Evolutionary conservation across 192 early-diverging fungal genomes (phyloP).

Genomic region (Umbelopsis vinacea): DNA sequence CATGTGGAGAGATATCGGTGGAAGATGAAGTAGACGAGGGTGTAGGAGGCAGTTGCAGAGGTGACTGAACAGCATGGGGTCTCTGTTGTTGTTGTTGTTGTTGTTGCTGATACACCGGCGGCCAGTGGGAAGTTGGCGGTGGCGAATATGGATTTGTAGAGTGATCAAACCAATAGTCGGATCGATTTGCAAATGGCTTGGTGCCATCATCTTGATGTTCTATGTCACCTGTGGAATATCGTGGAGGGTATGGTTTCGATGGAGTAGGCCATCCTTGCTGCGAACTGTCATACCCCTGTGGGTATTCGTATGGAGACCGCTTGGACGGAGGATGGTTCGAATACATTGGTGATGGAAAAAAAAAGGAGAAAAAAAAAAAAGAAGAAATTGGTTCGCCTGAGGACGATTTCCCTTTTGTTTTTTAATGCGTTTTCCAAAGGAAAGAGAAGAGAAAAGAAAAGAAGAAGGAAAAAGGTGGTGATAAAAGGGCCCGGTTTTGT

Average conservation of each 20-base stretch:
- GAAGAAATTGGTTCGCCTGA: no score
- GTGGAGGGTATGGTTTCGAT: background rate
- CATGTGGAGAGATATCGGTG: constrained; percentile 14
- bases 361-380: no score
- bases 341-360: background rate
- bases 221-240: background rate
- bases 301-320: constrained; percentile 17
- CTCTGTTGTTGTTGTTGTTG: constrained; percentile 15
- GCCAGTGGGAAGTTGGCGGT: constrained; percentile 2
- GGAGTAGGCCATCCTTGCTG: background rate
- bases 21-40: constrained; percentile 6
- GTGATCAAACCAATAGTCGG: constrained; percentile 14
- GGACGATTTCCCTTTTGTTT: background rate
- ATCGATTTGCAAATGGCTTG: background rate
- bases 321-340: constrained; percentile 11
- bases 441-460: constrained; percentile 6
- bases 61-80: constrained; percentile 10
- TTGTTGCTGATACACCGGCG: constrained; percentile 3
- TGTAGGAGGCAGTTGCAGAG: constrained; percentile 6
- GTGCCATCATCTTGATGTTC: background rate
- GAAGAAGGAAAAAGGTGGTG: background rate
- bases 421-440: background rate
- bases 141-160: constrained; percentile 3
- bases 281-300: constrained; percentile 18
- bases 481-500: constrained; percentile 11